Evolutionary conservation across 1,284 basidiomycete species (phyloP), one percentile per base, ranked within the genome.

Genomic region (Lentinus polychrous): DNA sequence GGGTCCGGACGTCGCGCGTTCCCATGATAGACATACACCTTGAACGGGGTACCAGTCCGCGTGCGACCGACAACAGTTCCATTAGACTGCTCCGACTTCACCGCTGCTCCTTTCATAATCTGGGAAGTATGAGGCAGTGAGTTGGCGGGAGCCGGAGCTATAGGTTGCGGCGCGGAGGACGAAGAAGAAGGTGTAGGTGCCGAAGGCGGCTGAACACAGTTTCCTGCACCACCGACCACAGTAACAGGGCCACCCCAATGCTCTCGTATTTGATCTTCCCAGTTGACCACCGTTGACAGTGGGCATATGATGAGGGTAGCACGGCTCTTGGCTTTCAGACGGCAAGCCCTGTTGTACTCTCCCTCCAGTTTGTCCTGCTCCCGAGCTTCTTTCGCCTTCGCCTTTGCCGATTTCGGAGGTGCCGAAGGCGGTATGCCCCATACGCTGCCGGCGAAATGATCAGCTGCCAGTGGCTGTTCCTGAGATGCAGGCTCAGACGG

Each of bases 261-360:
- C 63, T 98, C 94, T 51, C 85, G 80, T 63, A 99, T 90, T 66
- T 99, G 96, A 55, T 96, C 92, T 67, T 99, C 95, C 96, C 96
- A 99, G 62, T 98, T 99, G 41, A 91, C 84, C 1, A 99, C 91
- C 1, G 96, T 97, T 18, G 93, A 95, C 47, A 99, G 75, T 7
- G 96, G 96, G 58, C 96, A 98, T 22, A 99, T 81, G 56, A 99
- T 91, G n/a, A 99, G 70, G 0, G 96, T 98, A 7, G 88, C 96
- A 40, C 93, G 82, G 59, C 88, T 91, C 56, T 85, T 83, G 24
- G 74, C 69, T 64, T 87, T 87, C 58, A 96, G 83, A 20, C 86
- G 78, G 57, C 82, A 80, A 33, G 76, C 73, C 51, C 91, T 75
- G 11, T 74, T 70, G 55, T 84, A 82, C 38, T 81, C 77, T n/a